Conservation (phyloP, 805 yeast genomes). For the Blastobotrys robertii region DNA sequence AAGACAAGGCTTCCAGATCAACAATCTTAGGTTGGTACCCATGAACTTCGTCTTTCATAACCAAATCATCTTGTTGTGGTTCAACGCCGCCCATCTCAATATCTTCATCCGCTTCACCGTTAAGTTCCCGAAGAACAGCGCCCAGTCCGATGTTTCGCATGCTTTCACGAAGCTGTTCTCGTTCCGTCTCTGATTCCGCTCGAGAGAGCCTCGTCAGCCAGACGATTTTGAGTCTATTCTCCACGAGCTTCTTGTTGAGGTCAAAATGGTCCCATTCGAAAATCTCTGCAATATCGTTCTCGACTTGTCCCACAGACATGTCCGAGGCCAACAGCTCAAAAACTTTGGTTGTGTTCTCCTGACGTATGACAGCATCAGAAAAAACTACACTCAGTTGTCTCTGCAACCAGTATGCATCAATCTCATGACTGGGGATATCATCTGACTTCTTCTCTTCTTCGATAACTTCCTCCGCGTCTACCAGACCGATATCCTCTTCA, state of each 20-base stretch:
- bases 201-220: conserved; percentile 44
- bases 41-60: conserved; percentile 23
- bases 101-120: conserved; percentile 17
- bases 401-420: conserved; percentile 47
- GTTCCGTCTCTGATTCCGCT: conserved; percentile 30
- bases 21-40: conserved; percentile 35
- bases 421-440: conserved; percentile 30
- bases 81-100: conserved; percentile 2
- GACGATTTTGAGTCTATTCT: conserved; percentile 42
- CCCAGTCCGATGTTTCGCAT: conserved; percentile 37
- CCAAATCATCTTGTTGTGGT: conserved; percentile 14
- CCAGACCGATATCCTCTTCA: conserved; percentile 11
- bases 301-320: conserved; percentile 36
- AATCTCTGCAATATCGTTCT: conserved; percentile 42
- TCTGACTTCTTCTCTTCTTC: conserved; percentile 5
- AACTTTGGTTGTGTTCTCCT: conserved; percentile 34
- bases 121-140: conserved; percentile 35
- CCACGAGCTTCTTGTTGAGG: conserved; percentile 39
- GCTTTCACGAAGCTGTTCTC: conserved; percentile 30
- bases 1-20: conserved; percentile 53
- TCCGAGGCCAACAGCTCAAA: conserved; percentile 33
- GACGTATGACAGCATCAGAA: conserved; percentile 33
- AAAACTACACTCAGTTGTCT: conserved; percentile 34
- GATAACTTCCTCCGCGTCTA: conserved; percentile 1
- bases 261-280: conserved; percentile 44